A percentile compares a stretch with the other conserved stretches of the same genome.
Evolutionary conservation across 2,329 filamentous ascomycete species (phyloP).

Genomic region (Microdochium paspali): DNA sequence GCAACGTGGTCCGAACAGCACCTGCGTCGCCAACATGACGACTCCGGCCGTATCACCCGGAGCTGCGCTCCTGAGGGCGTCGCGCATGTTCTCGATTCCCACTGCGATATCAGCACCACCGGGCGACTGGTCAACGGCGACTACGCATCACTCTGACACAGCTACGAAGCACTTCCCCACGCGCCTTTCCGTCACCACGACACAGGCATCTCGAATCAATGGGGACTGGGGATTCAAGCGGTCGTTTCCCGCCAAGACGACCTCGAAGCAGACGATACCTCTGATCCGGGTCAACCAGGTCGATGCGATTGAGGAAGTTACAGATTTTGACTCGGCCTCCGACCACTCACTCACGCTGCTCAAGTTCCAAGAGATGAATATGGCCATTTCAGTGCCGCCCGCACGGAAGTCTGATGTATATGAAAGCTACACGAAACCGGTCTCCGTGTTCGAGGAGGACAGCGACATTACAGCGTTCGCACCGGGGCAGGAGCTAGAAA

Average conservation of each 20-base stretch:
- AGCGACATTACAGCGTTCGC: constrained; percentile 40
- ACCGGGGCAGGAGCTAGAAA: constrained; percentile 18
- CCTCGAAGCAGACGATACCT: constrained; percentile 62
- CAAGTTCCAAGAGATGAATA: constrained; percentile 77
- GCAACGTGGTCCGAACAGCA: constrained; percentile 9
- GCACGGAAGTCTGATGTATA: constrained; percentile 7
- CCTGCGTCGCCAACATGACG: constrained; percentile 11
- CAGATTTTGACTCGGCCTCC: constrained; percentile 75
- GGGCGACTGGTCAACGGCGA: constrained; percentile 35
- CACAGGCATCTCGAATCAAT: constrained; percentile 57
- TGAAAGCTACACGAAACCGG: constrained; percentile 16
- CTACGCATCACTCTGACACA: constrained; percentile 48
- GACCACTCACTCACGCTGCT: constrained; percentile 72
- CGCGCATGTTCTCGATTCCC: constrained; percentile 83
- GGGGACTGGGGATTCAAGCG: constrained; percentile 95
- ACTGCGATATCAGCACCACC: constrained; percentile 58
- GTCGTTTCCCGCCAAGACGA: constrained; percentile 67
- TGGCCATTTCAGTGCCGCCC: constrained; percentile 54
- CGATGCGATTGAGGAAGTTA: constrained; percentile 80
- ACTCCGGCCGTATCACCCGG: constrained; percentile 44
- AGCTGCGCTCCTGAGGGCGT: constrained; percentile 68
- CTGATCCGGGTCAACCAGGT: constrained; percentile 67
- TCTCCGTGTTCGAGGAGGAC: constrained; percentile 51
- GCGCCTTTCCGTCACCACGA: constrained; percentile 72
- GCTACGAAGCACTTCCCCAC: constrained; percentile 74